phyloP scores from a whole-genome alignment of 352 stramenopile genomes.

The Globisporangium ultimum region DNA sequence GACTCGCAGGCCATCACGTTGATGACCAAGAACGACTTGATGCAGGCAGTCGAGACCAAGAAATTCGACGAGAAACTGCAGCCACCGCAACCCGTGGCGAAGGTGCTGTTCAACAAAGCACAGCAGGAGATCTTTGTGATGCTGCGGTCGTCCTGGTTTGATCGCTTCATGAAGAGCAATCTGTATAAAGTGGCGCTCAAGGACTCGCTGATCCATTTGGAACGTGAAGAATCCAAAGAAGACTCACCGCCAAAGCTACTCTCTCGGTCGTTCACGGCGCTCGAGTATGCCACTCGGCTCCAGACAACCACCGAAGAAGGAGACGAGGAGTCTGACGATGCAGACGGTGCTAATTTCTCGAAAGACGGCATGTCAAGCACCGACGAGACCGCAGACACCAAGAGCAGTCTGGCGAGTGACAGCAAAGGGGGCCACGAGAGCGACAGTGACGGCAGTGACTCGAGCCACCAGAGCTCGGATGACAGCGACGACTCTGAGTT shows the following conservation, averaged over 20 bases:
- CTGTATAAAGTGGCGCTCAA: slow-evolving; percentile 78
- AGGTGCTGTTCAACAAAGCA: slow-evolving; percentile 52
- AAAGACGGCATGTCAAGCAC: slow-evolving; percentile 8
- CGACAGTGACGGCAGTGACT: slow-evolving; percentile 31
- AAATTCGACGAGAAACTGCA: slow-evolving; percentile 42
- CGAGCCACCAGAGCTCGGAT: slow-evolving; percentile 25
- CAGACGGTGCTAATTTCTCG: slow-evolving; percentile 6
- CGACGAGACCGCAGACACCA: slow-evolving; percentile 12
- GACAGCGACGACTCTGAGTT: slow-evolving; percentile 43
- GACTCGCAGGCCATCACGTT: slow-evolving; percentile 78
- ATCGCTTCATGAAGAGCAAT: slow-evolving; percentile 83
- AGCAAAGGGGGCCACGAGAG: slow-evolving; percentile 28
- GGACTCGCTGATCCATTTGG: slow-evolving; percentile 64
- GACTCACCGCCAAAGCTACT: slow-evolving; percentile 69
- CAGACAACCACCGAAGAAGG: slow-evolving; percentile 9
- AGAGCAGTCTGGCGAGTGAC: slow-evolving; percentile 5
- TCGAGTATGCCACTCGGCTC: slow-evolving; percentile 22
- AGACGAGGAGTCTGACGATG: slow-evolving; percentile 4
- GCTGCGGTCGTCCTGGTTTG: slow-evolving; percentile 76
- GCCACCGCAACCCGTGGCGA: slow-evolving; percentile 35
- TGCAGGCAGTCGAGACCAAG: slow-evolving; percentile 37
- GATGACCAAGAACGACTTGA: slow-evolving; percentile 67
- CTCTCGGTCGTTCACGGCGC: slow-evolving; percentile 51
- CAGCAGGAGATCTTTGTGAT: slow-evolving; percentile 84
- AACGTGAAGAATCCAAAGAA: slow-evolving; percentile 52